A percentile compares a stretch with the other conserved stretches of the same genome.
phyloP scores from a whole-genome alignment of 257 asterid genomes.

The Marsdenia floribunda region DNA sequence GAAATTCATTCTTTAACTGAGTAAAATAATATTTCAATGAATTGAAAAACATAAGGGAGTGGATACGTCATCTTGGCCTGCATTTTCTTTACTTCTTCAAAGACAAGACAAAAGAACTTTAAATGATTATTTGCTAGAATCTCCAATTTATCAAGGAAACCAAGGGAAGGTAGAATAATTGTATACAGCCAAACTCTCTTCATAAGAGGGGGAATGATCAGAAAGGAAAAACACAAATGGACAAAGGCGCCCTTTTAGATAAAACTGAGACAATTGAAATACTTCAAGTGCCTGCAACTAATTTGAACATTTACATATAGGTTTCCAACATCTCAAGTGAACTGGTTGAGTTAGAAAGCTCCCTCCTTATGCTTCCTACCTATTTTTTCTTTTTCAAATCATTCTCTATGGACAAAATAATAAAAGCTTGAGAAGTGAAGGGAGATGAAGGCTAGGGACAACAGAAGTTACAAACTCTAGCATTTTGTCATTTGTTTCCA shows the following conservation, averaged over 20 bases:
- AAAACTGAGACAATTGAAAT: too few species aligned
- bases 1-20: not conserved
- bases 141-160: not conserved
- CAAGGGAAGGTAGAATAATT: not conserved
- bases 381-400: not conserved
- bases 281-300: too few species aligned
- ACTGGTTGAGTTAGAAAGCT: not conserved
- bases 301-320: too few species aligned
- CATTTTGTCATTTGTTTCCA: not conserved
- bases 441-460: not conserved
- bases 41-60: not conserved
- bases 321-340: too few species aligned
- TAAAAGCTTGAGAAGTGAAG: not conserved
- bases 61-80: not conserved
- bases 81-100: not conserved
- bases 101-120: not conserved
- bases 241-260: too few species aligned
- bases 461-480: not conserved
- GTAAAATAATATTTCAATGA: not conserved
- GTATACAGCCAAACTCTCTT: not conserved
- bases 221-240: not conserved
- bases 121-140: not conserved
- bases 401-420: not conserved
- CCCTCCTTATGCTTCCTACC: not conserved
- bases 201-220: too few species aligned